Base-by-base conservation (phyloP, 129 eudicot species). In the Gnaphalium uliginosum region DNA sequence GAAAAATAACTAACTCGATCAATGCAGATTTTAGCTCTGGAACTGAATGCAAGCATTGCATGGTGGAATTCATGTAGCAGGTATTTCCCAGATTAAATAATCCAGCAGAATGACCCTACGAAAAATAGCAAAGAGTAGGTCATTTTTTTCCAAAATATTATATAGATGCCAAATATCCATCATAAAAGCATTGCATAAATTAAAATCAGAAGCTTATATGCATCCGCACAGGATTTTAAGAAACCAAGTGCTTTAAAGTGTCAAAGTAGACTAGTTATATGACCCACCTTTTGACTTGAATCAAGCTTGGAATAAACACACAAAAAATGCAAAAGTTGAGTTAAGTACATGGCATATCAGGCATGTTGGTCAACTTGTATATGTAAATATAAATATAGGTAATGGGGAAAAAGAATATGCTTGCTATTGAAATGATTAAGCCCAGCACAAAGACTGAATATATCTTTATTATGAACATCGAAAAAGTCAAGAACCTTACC, bases 1-100 rank as follows among this genome's bases (percentile, higher is more conserved):
- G 43, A 54, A 61, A 78, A 35, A 58, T 6, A 67, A 85, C 88
- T 85, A 29, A 94, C 98, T 84, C 81, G 23, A 84, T 85, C 79
- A 94, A 80, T 29, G 97, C 91, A 81, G 98, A 90, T 83, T 94
- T 94, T 76, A 94, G 85, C 86, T 94, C 98, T 66, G 98, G 98
- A 69, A 94, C 98, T 18, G 93, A 89, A 85, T 94, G 98, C 81
- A 94, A 71, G 82, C 98, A 94, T 78, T 94, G 98, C 59, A 94
- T 60, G 27, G 98, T 94, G 29, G 98, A 94, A 77, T 94, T 94
- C 98, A 94, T 94, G 85, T 94, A 94, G 79, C 98, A 94, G 65
- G 98, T 94, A 70, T 94, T 88, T 66, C 98, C 98, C 65, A 94
- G 84, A 81, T 94, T 94, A 64, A 87, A 81, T 78, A 94, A 83